Evolutionary conservation across 2,329 filamentous ascomycete genomes (phyloP), one percentile per base, ranked within the genome.

Genomic region (Neonectria punicea): DNA sequence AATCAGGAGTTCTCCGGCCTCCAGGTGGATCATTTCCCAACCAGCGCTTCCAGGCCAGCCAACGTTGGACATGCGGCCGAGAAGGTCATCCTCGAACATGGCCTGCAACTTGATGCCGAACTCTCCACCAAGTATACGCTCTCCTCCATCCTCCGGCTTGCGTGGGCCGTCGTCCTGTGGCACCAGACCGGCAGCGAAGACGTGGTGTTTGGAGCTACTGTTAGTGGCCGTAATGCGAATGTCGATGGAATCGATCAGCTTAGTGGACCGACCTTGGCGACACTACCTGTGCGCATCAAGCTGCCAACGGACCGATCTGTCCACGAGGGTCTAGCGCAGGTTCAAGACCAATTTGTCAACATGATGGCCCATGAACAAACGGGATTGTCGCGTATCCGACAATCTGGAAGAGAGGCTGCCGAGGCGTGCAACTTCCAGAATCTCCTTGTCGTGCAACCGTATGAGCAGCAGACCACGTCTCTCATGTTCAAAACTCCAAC

Each of bases 401-500:
- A 56, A 25, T 32, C 53, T 8, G 36, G 53, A 10, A 28, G 16
- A 41, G 53, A 56, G 18, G 53, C 53, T 28, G 53, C 53, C 9
- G 53, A 56, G 22, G 53, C 53, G 9, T 56, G 53, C 53, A 56
- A 56, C 30, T 56, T 56, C 36, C 53, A 44, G 20, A 56, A 56
- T 44, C 53, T 56, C 13, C 53, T 56, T 22, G 32, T 56, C n/a
- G 53, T 56, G 20, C 36, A 56, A 30, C 32, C 34, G 20, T 43
- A 41, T 30, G 34, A 56, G 53, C 36, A 41, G 53, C 53, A 41
- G 25, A 43, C 14, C 5, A 28, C 53, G 22, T 56, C 53, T 56
- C 16, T 36, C 30, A 56, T 56, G 32, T 56, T 56, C 22, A 22
- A 43, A 16, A 50, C 47, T 18, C 25, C 47, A 22, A n/a, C 47